Percentiles rank a stretch among this genome's conserved stretches.
phyloP scores from a whole-genome alignment of 2,329 filamentous ascomycete species.

The Scedosporium aurantiacum region DNA sequence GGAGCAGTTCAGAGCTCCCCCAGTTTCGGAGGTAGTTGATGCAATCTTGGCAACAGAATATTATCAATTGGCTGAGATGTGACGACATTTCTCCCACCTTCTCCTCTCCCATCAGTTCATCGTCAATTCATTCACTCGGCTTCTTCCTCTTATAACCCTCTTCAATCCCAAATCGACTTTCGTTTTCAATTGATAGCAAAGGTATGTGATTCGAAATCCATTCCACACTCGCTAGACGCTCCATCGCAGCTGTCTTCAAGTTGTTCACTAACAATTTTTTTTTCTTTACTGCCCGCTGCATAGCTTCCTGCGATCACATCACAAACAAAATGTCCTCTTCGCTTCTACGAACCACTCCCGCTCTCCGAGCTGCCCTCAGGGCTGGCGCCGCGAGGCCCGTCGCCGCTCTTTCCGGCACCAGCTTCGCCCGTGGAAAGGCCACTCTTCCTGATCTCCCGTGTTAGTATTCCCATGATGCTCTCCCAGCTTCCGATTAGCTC shows the following conservation, averaged over 20 bases:
- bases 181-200: not conserved
- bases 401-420: slow-evolving; percentile 58
- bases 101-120: slow-evolving; percentile 1
- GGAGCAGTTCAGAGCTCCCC: not conserved
- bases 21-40: not conserved
- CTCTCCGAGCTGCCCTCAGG: slow-evolving; percentile 60
- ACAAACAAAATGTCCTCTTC: slow-evolving; percentile 58
- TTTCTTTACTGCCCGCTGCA: not conserved
- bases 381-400: slow-evolving; percentile 51
- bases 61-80: not conserved
- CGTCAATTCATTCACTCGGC: not conserved
- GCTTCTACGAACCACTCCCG: slow-evolving; percentile 56
- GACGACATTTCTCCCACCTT: slow-evolving; percentile 4
- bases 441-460: slow-evolving; percentile 79
- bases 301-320: slow-evolving; percentile 9
- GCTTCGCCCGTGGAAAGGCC: slow-evolving; percentile 76
- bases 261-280: not conserved
- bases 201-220: not conserved
- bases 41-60: not conserved
- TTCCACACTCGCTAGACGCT: not conserved
- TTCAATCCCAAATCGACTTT: not conserved
- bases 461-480: slow-evolving; percentile 19
- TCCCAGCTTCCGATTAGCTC: not conserved
- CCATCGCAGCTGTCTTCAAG: not conserved
- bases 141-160: not conserved